Base-by-base conservation (phyloP, 2,329 filamentous ascomycete genomes). In the Botryotinia calthae region DNA sequence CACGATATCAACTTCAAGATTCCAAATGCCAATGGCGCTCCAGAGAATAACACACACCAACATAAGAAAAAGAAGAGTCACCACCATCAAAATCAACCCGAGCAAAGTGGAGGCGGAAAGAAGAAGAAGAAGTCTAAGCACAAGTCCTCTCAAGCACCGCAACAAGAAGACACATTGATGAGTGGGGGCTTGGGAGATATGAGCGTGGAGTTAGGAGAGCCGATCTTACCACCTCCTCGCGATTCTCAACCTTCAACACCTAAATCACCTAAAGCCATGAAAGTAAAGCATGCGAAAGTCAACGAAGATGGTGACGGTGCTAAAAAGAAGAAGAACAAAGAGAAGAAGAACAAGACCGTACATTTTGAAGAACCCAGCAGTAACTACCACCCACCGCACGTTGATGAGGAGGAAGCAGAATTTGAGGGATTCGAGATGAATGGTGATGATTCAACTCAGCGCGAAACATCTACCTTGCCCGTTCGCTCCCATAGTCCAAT, bases 161-260 rank as follows among this genome's bases (percentile, higher is more conserved):
- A 20, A 12, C 22, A 54, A 56, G 25, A 67, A 31, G 64, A 67
- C 14, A 16, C 48, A 42, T 56, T 56, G 20, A 68, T 68, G 65
- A 68, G 65, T 31, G 65, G 65, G 16, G 65, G 48, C 3, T 42
- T 56, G 9, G 65, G 37, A 56, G 65, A 56, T 14, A 44, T 31
- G 51, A 68, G 65, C 18, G 37, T 7, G 51, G 65, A 58, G 28
- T 34, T 72, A 22, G 56, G 44, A 59, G 72, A 58, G 37, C 48
- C 48, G 12, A 67, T 67, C 1, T 31, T 56, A 67, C n/a, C 48
- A 42, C 48, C 48, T 42, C 16, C 48, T 5, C 18, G 37, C 10
- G 16, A 42, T 20, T 40, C 64, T 37, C 46, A 54, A 20, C 3
- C 22, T 7, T 22, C 9, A 16, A 63, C 18, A 44, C 40, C n/a